Conservation (phyloP, 2,329 filamentous ascomycete genomes). For the Teratosphaeria viscida region DNA sequence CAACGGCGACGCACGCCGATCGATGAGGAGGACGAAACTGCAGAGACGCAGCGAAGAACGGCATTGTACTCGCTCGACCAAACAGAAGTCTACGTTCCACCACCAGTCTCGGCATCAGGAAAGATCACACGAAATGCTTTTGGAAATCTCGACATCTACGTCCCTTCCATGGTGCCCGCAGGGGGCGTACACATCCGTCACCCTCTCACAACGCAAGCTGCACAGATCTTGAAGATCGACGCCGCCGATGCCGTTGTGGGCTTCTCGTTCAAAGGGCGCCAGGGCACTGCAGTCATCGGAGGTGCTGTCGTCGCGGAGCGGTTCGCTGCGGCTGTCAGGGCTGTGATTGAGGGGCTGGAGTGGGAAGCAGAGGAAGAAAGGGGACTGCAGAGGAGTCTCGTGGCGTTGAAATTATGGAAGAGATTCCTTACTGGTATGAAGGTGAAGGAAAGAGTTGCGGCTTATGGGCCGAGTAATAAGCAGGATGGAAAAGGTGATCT, state of each 20-base stretch:
- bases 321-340: constrained; percentile 59
- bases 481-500: constrained; percentile 11
- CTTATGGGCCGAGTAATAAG: constrained; percentile 28
- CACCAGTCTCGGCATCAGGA: constrained; percentile 59
- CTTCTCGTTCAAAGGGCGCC: constrained; percentile 75
- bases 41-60: constrained; percentile 38
- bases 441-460: constrained; percentile 64
- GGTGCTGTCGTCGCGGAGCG: constrained; percentile 69
- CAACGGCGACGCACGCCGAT: constrained; percentile 9
- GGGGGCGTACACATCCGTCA: constrained; percentile 50
- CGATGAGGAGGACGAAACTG: constrained; percentile 24
- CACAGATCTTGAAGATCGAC: constrained; percentile 66
- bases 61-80: constrained; percentile 52
- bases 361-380: not conserved
- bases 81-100: constrained; percentile 62
- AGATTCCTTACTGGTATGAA: constrained; percentile 52
- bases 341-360: constrained; percentile 56
- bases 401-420: constrained; percentile 47
- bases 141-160: constrained; percentile 54
- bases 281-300: constrained; percentile 67
- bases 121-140: constrained; percentile 54
- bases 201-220: constrained; percentile 56
- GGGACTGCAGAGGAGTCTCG: constrained; percentile 27
- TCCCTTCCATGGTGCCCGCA: constrained; percentile 52
- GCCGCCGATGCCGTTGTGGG: constrained; percentile 84